phyloP scores from a whole-genome alignment of 176 grass and related monocot genomes.

The Triticum timopheevii region DNA sequence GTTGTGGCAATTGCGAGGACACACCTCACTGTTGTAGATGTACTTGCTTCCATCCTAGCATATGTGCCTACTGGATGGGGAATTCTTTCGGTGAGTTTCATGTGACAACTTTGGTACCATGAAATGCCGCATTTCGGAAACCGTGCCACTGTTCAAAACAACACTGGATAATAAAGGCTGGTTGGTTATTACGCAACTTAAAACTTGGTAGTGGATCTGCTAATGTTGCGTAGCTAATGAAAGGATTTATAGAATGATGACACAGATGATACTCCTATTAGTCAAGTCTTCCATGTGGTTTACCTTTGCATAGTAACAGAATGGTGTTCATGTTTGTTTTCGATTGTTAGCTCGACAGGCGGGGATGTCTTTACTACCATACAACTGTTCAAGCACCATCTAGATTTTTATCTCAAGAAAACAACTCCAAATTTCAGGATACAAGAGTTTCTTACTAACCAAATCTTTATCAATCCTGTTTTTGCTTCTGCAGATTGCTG shows the following conservation, averaged over 20 bases:
- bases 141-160: not conserved
- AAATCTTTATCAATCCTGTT: too few relatives aligned
- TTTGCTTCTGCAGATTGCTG: too few relatives aligned
- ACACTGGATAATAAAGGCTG: not conserved
- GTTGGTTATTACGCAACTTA: not conserved
- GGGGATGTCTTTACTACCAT: not conserved
- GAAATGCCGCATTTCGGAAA: not conserved
- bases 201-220: not conserved
- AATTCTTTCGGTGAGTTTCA: conserved; percentile 74
- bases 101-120: not conserved
- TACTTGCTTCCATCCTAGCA: conserved; percentile 69
- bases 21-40: conserved; percentile 33
- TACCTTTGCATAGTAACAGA: not conserved
- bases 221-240: conserved; percentile 10
- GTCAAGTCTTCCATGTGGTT: not conserved
- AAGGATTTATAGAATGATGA: conserved; percentile 3
- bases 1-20: conserved; percentile 58
- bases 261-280: not conserved
- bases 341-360: not conserved
- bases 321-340: not conserved
- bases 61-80: conserved; percentile 86
- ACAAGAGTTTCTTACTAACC: too few relatives aligned
- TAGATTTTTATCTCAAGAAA: not conserved
- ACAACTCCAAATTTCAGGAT: not conserved
- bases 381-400: not conserved